Evolutionary conservation across 768 basidiomycete species (phyloP).

Genomic region (Hemileccinum rubropunctum): DNA sequence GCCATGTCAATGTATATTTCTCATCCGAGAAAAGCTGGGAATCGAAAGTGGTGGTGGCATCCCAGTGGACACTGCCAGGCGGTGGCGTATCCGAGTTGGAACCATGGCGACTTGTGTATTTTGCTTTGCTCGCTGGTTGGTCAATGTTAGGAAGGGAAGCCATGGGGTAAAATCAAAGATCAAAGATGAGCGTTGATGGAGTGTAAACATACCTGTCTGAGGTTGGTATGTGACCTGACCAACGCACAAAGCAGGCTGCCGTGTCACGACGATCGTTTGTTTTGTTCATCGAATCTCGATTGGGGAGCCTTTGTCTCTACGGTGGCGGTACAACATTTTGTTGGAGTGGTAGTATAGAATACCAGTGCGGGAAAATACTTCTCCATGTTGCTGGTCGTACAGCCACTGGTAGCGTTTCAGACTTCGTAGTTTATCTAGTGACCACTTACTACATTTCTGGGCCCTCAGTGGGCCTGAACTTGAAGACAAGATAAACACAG

Average conservation of each 20-base stretch:
- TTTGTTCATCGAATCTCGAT: slow-evolving; percentile 8
- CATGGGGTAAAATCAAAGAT: slow-evolving; percentile 10
- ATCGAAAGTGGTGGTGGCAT: background rate
- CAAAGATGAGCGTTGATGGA: background rate
- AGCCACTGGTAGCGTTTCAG: too few species aligned
- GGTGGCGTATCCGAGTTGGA: background rate
- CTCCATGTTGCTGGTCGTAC: too few species aligned
- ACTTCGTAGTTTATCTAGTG: too few species aligned
- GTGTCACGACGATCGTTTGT: slow-evolving; percentile 3
- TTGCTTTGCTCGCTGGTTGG: background rate
- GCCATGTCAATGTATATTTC: background rate
- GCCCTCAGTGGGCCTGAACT: too few species aligned
- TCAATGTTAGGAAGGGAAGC: background rate
- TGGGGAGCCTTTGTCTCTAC: background rate
- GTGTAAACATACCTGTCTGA: background rate
- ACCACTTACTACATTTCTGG: too few species aligned
- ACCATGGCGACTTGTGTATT: too few species aligned
- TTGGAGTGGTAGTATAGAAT: too few species aligned
- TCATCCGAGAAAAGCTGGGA: background rate
- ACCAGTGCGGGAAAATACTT: too few species aligned
- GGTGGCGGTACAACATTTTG: too few species aligned
- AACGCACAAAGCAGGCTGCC: slow-evolving; percentile 20
- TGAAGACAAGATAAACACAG: too few species aligned
- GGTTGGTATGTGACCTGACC: slow-evolving; percentile 2
- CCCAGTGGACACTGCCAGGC: background rate